These are phyloP conservation scores for Ambrosiella xylebori DNA, from an alignment of 2,329 filamentous ascomycete genomes.

Conservation along the genomic window DNA sequence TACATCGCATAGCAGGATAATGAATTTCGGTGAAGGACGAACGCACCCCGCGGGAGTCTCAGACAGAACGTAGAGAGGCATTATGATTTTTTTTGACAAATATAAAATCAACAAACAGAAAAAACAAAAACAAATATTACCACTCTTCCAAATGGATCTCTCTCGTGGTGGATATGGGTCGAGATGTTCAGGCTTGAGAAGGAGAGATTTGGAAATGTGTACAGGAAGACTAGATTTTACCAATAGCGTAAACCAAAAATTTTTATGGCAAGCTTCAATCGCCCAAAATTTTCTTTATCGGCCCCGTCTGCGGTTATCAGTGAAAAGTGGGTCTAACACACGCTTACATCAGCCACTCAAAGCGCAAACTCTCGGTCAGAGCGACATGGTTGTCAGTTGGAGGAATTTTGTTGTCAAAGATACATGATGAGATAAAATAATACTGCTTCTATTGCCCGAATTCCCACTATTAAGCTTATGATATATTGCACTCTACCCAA, in stretches of 20 bases:
- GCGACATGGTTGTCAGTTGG: background rate
- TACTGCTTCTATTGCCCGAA: background rate
- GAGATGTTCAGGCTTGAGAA: conserved; percentile 7
- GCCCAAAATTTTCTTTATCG: conserved; percentile 14
- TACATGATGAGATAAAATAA: background rate
- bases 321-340: conserved; percentile 8
- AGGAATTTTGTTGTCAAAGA: background rate
- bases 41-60: conserved; percentile 73
- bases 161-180: conserved; percentile 7
- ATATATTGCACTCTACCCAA: too few relatives aligned
- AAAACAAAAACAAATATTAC: conserved; percentile 5
- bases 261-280: conserved; percentile 13
- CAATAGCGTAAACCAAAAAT: conserved; percentile 13
- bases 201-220: conserved; percentile 8
- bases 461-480: too few relatives aligned
- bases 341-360: conserved; percentile 12
- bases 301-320: conserved; percentile 12
- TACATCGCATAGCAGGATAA: background rate
- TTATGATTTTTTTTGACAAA: conserved; percentile 8
- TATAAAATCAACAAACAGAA: conserved; percentile 2
- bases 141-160: conserved; percentile 9
- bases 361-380: background rate
- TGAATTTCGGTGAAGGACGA: background rate
- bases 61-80: conserved; percentile 69
- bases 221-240: conserved; percentile 10